Evolutionary conservation across 106 monocot species (phyloP), one percentile per base, ranked within the genome.

Genomic region (Posidonia australis): DNA sequence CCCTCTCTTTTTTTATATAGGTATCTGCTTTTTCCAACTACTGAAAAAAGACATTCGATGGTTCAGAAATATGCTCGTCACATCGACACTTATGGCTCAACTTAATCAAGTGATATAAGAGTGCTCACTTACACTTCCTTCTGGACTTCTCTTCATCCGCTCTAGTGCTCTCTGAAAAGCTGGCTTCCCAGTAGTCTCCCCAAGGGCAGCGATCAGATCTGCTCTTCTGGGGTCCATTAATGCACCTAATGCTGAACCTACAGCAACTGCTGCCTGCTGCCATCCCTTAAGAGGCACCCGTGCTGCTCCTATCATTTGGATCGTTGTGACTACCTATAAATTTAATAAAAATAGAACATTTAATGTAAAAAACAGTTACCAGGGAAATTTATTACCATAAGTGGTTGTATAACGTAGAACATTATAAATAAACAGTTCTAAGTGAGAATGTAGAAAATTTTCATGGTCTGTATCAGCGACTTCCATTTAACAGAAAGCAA

Each of bases 141-240:
- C 89, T 62, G 76, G 58, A 56, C 29, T 79, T 49, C 74, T 80
- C 71, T 77, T 86, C 89, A 94, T 94, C 45, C 81, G 65, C 58
- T 83, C 68, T 19, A 89, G 81, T 51, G 90, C 89, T 44, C 79
- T 69, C 20, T 86, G 36, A 30, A 93, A 93, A 65, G 93, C 93
- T 21, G 85, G 81, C 29, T 77, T 86, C 17, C 93, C 93, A 18
- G 89, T 94, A n/a, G 89, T 94, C 62, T 94, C 89, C n/a, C 89
- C 89, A 47, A 94, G 84, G 36, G 93, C 89, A 47, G 93, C 93
- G 36, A 94, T 94, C 32, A 94, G 65, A 83, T 94, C 93, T 43
- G 93, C 89, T 58, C 93, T 80, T 73, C 86, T 79, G 4, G 93
- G 89, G 41, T 94, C 82, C 77, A 94, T 73, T 19, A 94, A 64